Evolutionary conservation across 495 filamentous ascomycete genomes (phyloP), one percentile per base, ranked within the genome.

Genomic region (Tuber borchii): DNA sequence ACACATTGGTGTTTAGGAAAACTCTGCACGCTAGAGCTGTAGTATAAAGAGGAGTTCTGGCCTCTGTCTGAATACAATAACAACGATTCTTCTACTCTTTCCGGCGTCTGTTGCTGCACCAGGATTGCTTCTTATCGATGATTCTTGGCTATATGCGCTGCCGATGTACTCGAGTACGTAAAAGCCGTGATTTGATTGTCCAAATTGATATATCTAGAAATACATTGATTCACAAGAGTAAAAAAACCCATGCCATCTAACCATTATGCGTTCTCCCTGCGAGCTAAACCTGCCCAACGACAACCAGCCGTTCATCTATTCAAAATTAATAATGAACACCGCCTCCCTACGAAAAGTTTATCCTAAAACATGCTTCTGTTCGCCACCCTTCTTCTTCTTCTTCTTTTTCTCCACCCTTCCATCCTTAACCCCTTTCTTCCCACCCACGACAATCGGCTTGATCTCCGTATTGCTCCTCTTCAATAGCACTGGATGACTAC

Each of bases 381-480:
- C 80, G n/a, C 73, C 70, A 12, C 56, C 75, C 78, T 81, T 82
- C 76, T 84, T 84, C 80, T 82, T 82, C 72, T 80, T 81, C 69
- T 82, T 82, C 73, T 79, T 84, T 71, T 75, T 78, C 43, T 75
- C 79, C 56, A 78, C 82, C 84, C 75, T 84, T 81, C 37, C 81
- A 75, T 71, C 82, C 82, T 45, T 81, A 81, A 51, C 85, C 12
- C 83, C 83, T 68, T 87, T 87, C 75, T 87, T 86, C 45, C 85
- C 86, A 51, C 83, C 83, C n/a, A 84, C 79, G 22, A 87, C 86
- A 37, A 88, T 87, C 22, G 92, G 90, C 78, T 91, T 92, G 82
- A 98, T 91, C 85, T 98, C 94, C 40, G 96, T 97, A 70, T 90
- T 97, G 81, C 92, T 93, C 81, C 94, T 90, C 84, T 91, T 90